A percentile compares a stretch with the other conserved stretches of the same genome.
Conservation (phyloP, 768 basidiomycete species). For the Antrodiella citrinella region DNA sequence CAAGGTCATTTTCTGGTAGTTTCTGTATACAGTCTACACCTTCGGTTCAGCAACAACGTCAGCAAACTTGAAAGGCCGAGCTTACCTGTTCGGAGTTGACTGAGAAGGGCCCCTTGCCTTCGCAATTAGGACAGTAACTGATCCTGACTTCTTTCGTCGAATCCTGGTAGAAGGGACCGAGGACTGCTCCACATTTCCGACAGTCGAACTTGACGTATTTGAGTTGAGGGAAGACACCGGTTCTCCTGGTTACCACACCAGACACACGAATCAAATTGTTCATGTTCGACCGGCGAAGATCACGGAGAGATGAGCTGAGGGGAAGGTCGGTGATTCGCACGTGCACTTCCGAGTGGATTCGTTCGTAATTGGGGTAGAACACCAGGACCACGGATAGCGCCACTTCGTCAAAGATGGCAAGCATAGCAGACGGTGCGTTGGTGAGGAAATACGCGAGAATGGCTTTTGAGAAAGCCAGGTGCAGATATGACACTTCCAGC, state of each 20-base stretch:
- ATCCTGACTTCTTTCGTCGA: slow-evolving; percentile 90
- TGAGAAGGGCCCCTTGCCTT: slow-evolving; percentile 89
- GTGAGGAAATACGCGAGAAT: slow-evolving; percentile 97
- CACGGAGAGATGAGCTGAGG: slow-evolving; percentile 81
- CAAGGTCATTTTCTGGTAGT: slow-evolving; percentile 97
- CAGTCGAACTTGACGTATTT: slow-evolving; percentile 99
- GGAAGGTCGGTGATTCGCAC: slow-evolving; percentile 95
- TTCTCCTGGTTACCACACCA: slow-evolving; percentile 92
- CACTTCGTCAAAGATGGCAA: slow-evolving; percentile 91
- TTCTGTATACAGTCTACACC: slow-evolving; percentile 92
- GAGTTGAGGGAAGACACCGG: slow-evolving; percentile 97
- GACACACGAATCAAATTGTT: slow-evolving; percentile 94
- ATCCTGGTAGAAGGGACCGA: slow-evolving; percentile 98
- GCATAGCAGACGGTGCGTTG: slow-evolving; percentile 89
- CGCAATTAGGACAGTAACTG: slow-evolving; percentile 91
- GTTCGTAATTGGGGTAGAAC: slow-evolving; percentile 92
- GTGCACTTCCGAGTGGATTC: slow-evolving; percentile 96
- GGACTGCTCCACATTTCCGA: slow-evolving; percentile 83
- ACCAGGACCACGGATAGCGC: slow-evolving; percentile 91
- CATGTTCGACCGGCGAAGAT: slow-evolving; percentile 84
- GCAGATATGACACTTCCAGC: slow-evolving; percentile 94
- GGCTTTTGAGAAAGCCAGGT: slow-evolving; percentile 85
- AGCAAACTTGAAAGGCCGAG: background rate
- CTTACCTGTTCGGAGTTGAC: slow-evolving; percentile 92
- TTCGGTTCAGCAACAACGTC: too few relatives aligned